phyloP scores from a whole-genome alignment of 2,329 filamentous ascomycete genomes.

The Drechslera avenae region DNA sequence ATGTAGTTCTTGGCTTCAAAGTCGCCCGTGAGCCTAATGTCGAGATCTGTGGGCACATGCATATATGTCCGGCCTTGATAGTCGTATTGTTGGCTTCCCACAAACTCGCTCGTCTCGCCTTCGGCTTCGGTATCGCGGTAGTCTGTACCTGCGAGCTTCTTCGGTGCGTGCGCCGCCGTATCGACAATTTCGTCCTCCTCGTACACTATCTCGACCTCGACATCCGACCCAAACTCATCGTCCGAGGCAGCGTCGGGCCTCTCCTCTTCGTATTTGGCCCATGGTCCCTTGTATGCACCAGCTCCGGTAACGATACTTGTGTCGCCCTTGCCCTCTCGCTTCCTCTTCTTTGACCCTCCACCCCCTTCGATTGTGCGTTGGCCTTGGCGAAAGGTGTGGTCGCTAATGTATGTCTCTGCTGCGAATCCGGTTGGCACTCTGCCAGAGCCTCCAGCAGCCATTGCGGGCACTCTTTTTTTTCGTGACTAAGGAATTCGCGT shows the following conservation, averaged over 20 bases:
- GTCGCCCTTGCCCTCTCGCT: conserved; percentile 83
- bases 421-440: conserved; percentile 75
- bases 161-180: conserved; percentile 64
- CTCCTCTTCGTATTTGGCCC: conserved; percentile 82
- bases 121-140: conserved; percentile 54
- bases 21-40: conserved; percentile 71
- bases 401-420: conserved; percentile 85
- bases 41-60: conserved; percentile 77
- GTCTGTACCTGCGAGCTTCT: conserved; percentile 61
- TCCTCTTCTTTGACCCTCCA: conserved; percentile 71
- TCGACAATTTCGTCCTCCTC: conserved; percentile 73
- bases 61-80: conserved; percentile 97
- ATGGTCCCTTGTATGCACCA: conserved; percentile 89
- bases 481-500: background rate
- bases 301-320: conserved; percentile 83
- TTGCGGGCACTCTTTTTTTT: conserved; percentile 2
- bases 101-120: conserved; percentile 82
- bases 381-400: conserved; percentile 85
- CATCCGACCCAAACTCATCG: conserved; percentile 67
- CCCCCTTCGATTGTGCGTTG: conserved; percentile 77
- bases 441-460: conserved; percentile 42
- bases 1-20: conserved; percentile 83
- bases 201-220: conserved; percentile 73
- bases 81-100: conserved; percentile 81
- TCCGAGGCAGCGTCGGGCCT: conserved; percentile 70